Evolutionary conservation across 169 alveolate species (phyloP).

Genomic region (Plasmodium sp.): DNA sequence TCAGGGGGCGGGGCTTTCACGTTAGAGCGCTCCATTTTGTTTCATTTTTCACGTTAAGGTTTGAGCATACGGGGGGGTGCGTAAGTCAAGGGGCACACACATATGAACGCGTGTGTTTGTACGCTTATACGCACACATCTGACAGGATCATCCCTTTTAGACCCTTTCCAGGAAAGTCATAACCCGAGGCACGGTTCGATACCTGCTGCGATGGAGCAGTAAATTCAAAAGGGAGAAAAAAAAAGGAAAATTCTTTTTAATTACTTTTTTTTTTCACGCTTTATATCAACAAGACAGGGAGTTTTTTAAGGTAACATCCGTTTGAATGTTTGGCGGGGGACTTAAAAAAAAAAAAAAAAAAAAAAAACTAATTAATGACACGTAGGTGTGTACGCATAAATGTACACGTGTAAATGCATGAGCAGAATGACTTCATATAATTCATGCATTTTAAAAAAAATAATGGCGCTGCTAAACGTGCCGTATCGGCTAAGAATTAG

Average conservation of each 20-base stretch:
- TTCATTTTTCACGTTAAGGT: not conserved
- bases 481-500: not conserved
- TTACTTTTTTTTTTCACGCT: not conserved
- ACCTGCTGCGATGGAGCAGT: not conserved
- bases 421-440: not conserved
- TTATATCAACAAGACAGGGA: slow-evolving; percentile 1
- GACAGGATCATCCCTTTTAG: not conserved
- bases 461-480: not conserved
- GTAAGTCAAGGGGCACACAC: not conserved
- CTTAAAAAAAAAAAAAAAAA: slow-evolving; percentile 17
- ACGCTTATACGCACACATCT: not conserved
- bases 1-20: not conserved
- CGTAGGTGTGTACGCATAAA: not conserved
- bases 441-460: not conserved
- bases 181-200: not conserved
- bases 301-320: not conserved
- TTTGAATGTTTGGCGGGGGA: not conserved
- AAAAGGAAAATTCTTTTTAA: not conserved
- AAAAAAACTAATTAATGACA: not conserved
- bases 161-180: not conserved
- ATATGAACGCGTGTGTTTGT: not conserved
- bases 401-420: not conserved
- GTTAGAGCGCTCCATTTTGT: not conserved
- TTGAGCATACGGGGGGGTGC: not conserved
- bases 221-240: not conserved